phyloP scores from a whole-genome alignment of 768 basidiomycete species.

The Pilatotrama ljubarskyi region DNA sequence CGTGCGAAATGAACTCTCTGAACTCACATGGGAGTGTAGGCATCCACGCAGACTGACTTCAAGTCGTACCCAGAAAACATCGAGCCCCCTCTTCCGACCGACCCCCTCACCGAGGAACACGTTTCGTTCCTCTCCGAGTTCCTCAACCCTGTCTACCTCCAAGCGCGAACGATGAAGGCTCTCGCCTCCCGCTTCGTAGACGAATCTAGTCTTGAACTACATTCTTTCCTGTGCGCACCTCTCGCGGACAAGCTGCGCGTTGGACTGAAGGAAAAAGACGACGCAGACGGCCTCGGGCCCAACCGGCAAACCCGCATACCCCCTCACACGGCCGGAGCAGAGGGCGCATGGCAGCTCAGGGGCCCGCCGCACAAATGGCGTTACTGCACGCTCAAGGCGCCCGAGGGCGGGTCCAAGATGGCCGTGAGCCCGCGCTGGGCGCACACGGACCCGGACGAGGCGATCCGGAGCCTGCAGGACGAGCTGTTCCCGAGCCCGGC shows the following conservation, averaged over 20 bases:
- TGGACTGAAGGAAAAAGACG: constrained; percentile 64
- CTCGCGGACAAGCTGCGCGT: constrained; percentile 69
- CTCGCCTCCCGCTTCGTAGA: constrained; percentile 80
- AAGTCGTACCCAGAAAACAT: constrained; percentile 42
- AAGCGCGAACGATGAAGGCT: constrained; percentile 74
- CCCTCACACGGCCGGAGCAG: constrained; percentile 61
- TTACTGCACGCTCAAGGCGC: constrained; percentile 65
- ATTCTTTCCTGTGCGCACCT: constrained; percentile 74
- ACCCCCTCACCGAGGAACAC: constrained; percentile 57
- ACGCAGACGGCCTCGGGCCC: constrained; percentile 56
- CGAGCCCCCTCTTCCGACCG: constrained; percentile 51
- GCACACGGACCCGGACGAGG: constrained; percentile 53
- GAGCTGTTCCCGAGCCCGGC: constrained; percentile 75
- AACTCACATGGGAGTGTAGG: constrained; percentile 37
- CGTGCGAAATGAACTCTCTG: background rate
- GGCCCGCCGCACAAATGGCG: constrained; percentile 97
- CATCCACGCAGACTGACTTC: constrained; percentile 63
- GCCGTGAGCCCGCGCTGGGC: constrained; percentile 55
- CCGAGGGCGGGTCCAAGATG: constrained; percentile 37
- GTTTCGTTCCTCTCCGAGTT: constrained; percentile 76
- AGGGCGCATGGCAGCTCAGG: constrained; percentile 61
- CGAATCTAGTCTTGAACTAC: constrained; percentile 87
- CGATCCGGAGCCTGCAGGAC: constrained; percentile 69
- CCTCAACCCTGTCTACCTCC: constrained; percentile 90
- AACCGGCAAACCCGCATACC: constrained; percentile 59